Conservation (phyloP, 1,284 basidiomycete species). For the Afroboletus lepidellus region DNA sequence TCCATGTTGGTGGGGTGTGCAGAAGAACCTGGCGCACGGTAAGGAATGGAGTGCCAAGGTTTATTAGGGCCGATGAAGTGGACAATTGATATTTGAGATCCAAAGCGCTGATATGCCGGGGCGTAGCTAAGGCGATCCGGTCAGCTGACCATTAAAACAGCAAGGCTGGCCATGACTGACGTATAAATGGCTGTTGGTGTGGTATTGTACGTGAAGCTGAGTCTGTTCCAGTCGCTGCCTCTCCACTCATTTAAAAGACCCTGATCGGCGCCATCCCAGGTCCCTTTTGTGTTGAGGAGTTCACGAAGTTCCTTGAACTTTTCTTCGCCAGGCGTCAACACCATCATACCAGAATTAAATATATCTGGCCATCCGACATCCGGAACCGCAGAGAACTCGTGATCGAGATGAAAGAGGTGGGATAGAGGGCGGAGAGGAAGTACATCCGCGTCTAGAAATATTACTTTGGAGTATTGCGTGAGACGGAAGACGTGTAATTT, state of each 20-base stretch:
- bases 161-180: constrained; percentile 48
- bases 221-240: constrained; percentile 83
- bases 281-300: constrained; percentile 74
- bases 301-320: constrained; percentile 78
- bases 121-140: constrained; percentile 65
- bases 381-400: constrained; percentile 86
- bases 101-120: constrained; percentile 92
- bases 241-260: constrained; percentile 95
- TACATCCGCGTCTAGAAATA: constrained; percentile 96
- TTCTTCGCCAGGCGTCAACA: constrained; percentile 76
- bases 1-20: constrained; percentile 24
- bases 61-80: constrained; percentile 96
- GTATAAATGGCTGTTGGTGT: constrained; percentile 98
- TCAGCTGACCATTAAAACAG: constrained; percentile 27
- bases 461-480: constrained; percentile 81
- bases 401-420: constrained; percentile 78
- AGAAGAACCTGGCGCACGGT: constrained; percentile 56
- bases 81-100: constrained; percentile 82
- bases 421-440: constrained; percentile 86
- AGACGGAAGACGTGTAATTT: constrained; percentile 95
- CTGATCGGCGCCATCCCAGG: constrained; percentile 97
- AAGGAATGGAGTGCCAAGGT: constrained; percentile 80
- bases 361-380: constrained; percentile 99
- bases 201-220: constrained; percentile 96
- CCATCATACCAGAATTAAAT: constrained; percentile 96